Evolutionary conservation across 1,284 basidiomycete genomes (phyloP).

Genomic region (Nidula niveotomentosa): DNA sequence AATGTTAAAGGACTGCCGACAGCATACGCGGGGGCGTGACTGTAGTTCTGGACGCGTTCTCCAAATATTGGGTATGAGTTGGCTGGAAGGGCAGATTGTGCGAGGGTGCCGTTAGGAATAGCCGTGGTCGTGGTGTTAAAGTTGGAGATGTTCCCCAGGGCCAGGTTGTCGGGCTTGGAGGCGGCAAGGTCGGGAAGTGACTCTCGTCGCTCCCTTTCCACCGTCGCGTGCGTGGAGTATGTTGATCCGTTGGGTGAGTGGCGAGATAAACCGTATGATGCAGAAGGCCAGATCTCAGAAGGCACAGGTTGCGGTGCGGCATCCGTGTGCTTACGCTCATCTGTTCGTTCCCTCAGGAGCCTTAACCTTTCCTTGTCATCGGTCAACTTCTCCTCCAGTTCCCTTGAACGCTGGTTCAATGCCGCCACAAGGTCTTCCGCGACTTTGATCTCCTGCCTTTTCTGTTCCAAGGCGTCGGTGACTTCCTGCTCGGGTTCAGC

Average conservation of each 20-base stretch:
- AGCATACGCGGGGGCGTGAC: background rate
- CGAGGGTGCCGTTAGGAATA: slow-evolving; percentile 24
- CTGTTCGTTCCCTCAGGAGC: slow-evolving; percentile 49
- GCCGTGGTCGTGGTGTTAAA: slow-evolving; percentile 23
- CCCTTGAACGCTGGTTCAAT: slow-evolving; percentile 53
- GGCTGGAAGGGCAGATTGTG: background rate
- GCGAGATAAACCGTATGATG: background rate
- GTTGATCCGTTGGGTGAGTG: too few relatives aligned
- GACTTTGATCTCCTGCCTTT: slow-evolving; percentile 65
- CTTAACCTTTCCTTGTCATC: slow-evolving; percentile 54
- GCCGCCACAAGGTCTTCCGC: slow-evolving; percentile 67
- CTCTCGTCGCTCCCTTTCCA: background rate
- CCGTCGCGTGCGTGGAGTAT: slow-evolving; percentile 2
- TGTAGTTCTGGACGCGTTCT: background rate
- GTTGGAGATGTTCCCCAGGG: slow-evolving; percentile 25
- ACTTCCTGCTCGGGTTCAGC: slow-evolving; percentile 49
- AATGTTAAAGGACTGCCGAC: background rate
- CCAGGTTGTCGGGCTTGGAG: slow-evolving; percentile 1
- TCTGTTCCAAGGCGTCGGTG: slow-evolving; percentile 52
- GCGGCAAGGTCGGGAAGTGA: background rate
- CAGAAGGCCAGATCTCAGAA: slow-evolving; percentile 10
- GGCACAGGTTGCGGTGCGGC: slow-evolving; percentile 3
- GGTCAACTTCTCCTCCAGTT: slow-evolving; percentile 57
- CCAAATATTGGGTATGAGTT: background rate
- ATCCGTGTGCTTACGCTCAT: slow-evolving; percentile 35